Base-by-base conservation (phyloP, 768 basidiomycete species). In the Lactifluus rugatus region DNA sequence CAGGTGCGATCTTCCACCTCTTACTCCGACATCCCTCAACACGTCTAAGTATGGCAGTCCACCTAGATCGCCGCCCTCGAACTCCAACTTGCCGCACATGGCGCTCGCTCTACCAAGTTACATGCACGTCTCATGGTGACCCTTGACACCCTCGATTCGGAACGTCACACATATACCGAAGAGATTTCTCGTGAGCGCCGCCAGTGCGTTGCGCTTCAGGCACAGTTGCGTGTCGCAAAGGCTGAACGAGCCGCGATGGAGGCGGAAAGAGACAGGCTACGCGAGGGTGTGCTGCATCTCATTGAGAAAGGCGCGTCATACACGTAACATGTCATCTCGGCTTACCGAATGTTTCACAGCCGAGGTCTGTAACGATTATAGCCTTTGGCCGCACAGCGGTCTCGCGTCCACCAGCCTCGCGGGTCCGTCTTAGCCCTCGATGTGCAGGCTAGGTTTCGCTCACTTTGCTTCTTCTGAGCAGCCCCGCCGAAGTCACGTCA, bases 241-340 rank as follows among this genome's bases (percentile, higher is more conserved):
- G 48, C 52, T 21, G 54, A 54, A 34, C 51, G 37, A 64, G 70
- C 9, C 74, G 74, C 62, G 63, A 65, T 72, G 5, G 77, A 83
- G 66, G 64, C 66, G 2, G 81, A 84, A 62, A 71, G 69, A 56
- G 79, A 83, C 64, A 78, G 81, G 54, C 64, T 83, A 65, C 73
- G 77, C 61, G 79, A 81, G 44, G 78, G 76, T 6, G 79, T 85
- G 1, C 62, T 74, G 49, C 67, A 75, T 51, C 66, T 85, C 41
- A 74, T 81, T n/a, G 74, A 81, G 67, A 82, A 81, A 80, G 79
- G 84, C 84, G 63, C 41, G 79, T 71, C 19, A 25, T 17, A 34
- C 28, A 5, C 41, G 11, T 16, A 31, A 44, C 31, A 8, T 19
- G 32, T 42, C 31, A 44, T 25, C 23, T 28, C n/a, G 8, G 41